These are phyloP conservation scores for Crithidia mellificae DNA, from an alignment of 208 protist species.

Conservation along the genomic window DNA sequence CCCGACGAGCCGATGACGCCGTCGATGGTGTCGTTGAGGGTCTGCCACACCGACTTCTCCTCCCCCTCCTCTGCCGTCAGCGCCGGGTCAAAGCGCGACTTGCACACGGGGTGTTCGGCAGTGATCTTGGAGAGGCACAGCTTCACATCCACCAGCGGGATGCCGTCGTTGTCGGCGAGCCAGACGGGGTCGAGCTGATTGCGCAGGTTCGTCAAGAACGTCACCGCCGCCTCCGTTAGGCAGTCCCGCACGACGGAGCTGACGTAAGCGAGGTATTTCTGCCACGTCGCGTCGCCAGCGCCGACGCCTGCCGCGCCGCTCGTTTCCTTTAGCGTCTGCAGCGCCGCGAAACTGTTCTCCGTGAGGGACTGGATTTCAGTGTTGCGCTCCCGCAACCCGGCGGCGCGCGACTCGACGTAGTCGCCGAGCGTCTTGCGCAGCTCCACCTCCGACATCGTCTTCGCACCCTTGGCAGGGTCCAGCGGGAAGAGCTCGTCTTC, in stretches of 20 bases:
- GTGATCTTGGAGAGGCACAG: slow-evolving; percentile 79
- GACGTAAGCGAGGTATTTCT: slow-evolving; percentile 91
- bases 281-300: slow-evolving; percentile 71
- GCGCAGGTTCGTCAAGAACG: slow-evolving; percentile 77
- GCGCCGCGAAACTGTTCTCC: slow-evolving; percentile 69
- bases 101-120: slow-evolving; percentile 35
- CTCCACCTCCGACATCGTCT: slow-evolving; percentile 90
- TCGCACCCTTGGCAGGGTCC: slow-evolving; percentile 75
- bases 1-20: slow-evolving; percentile 61
- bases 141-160: slow-evolving; percentile 92
- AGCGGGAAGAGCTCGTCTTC: slow-evolving; percentile 86
- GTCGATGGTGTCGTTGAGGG: slow-evolving; percentile 67
- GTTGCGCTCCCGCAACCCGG: slow-evolving; percentile 61
- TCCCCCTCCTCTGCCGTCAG: slow-evolving; percentile 32
- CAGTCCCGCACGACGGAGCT: slow-evolving; percentile 83
- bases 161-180: slow-evolving; percentile 86
- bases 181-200: slow-evolving; percentile 91
- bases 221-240: slow-evolving; percentile 67
- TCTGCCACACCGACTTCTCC: slow-evolving; percentile 53
- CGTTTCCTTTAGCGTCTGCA: slow-evolving; percentile 79
- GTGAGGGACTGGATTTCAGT: slow-evolving; percentile 83
- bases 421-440: slow-evolving; percentile 87
- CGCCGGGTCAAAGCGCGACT: slow-evolving; percentile 81
- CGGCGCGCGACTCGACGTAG: slow-evolving; percentile 56
- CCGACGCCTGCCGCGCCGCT: slow-evolving; percentile 39